Evolutionary conservation across 495 filamentous ascomycete genomes (phyloP).

Genomic region (Podospora appendiculata): DNA sequence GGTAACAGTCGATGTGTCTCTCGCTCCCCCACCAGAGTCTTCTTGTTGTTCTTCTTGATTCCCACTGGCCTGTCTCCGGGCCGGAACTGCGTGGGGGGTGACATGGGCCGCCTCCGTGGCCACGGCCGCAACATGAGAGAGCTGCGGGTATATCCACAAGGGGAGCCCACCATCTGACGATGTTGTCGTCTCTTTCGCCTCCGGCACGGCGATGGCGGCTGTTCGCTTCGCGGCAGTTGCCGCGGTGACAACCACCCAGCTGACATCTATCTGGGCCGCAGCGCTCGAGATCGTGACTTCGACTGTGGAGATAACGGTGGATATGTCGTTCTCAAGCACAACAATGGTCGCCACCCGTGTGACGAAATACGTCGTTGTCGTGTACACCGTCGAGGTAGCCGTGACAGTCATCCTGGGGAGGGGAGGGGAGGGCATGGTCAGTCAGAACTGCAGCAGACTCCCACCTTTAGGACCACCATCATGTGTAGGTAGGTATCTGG

Average conservation of each 20-base stretch:
- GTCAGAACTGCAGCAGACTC: too few relatives aligned
- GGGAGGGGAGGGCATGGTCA: too few relatives aligned
- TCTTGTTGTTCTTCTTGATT: too few relatives aligned
- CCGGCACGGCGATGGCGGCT: too few relatives aligned
- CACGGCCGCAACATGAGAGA: too few relatives aligned
- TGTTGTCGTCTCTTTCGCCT: not conserved
- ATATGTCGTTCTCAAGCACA: constrained; percentile 14
- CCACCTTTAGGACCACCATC: not conserved
- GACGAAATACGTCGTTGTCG: constrained; percentile 9
- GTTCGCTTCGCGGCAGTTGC: not conserved
- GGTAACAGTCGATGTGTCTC: constrained; percentile 4
- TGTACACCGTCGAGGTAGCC: constrained; percentile 10
- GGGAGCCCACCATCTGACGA: too few relatives aligned
- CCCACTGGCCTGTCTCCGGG: too few relatives aligned
- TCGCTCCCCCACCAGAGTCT: too few relatives aligned
- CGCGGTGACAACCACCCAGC: constrained; percentile 13
- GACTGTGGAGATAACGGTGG: constrained; percentile 13
- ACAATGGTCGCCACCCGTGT: constrained; percentile 20
- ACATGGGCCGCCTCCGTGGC: too few relatives aligned
- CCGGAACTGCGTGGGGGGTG: too few relatives aligned
- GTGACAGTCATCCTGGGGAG: constrained; percentile 10
- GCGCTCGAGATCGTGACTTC: constrained; percentile 19
- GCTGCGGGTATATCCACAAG: too few relatives aligned
- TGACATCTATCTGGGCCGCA: constrained; percentile 16
- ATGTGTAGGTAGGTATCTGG: not conserved